Evolutionary conservation across 768 basidiomycete species (phyloP).

Genomic region (Artomyces pyxidatus): DNA sequence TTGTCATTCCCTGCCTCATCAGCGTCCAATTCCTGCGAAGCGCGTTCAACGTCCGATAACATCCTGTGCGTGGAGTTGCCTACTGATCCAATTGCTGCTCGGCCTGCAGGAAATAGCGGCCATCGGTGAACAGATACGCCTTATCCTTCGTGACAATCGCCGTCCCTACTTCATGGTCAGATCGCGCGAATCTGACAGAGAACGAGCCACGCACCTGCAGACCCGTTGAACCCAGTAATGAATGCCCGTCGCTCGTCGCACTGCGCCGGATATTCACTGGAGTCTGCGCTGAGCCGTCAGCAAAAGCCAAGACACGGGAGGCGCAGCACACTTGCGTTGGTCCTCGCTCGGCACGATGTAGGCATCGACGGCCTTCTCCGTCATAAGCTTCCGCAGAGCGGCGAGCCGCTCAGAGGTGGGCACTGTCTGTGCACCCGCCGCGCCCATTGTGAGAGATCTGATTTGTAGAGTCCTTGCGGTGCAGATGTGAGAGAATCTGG

Average conservation of each 20-base stretch:
- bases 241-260: constrained; percentile 81
- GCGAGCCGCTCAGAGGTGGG: constrained; percentile 57
- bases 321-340: constrained; percentile 54
- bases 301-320: neutral
- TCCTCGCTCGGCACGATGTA: constrained; percentile 89
- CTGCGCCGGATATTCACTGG: constrained; percentile 80
- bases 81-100: constrained; percentile 80
- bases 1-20: constrained; percentile 87
- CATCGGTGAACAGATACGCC: constrained; percentile 90
- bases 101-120: constrained; percentile 91
- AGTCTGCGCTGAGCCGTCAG: constrained; percentile 41
- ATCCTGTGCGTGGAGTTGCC: constrained; percentile 17
- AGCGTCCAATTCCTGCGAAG: constrained; percentile 76
- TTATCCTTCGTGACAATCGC: constrained; percentile 65
- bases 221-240: constrained; percentile 92
- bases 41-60: neutral
- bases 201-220: constrained; percentile 74
- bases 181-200: neutral
- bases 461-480: neutral
- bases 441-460: constrained; percentile 28
- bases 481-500: constrained; percentile 7
- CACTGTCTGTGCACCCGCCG: constrained; percentile 33
- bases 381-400: constrained; percentile 65
- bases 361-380: constrained; percentile 50
- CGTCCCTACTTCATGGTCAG: constrained; percentile 39